Conservation (phyloP, 257 asterid genomes). For the Solanum paucissectum region DNA sequence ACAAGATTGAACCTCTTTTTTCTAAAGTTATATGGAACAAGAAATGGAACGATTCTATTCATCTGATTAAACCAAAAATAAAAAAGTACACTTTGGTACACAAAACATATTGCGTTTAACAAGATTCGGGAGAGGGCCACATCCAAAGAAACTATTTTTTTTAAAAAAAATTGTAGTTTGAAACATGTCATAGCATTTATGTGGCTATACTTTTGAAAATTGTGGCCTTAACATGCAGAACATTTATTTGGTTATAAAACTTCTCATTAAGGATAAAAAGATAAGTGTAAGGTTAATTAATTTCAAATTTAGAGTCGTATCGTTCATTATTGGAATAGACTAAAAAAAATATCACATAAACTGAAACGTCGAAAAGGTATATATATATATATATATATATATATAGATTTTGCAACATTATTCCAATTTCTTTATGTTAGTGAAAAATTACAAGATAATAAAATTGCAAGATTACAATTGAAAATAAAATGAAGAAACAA, state of each 20-base stretch:
- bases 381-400: too few species aligned
- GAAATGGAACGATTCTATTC: background rate
- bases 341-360: background rate
- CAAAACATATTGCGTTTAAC: background rate
- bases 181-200: background rate
- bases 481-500: too few species aligned
- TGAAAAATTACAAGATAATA: too few species aligned
- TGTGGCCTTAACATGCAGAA: background rate
- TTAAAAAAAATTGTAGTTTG: too few species aligned
- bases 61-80: background rate
- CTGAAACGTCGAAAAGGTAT: too few species aligned
- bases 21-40: background rate
- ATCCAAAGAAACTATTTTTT: background rate
- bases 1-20: background rate
- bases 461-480: too few species aligned
- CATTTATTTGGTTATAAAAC: background rate
- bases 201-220: background rate
- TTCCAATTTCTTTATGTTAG: background rate
- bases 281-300: background rate
- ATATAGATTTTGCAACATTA: background rate
- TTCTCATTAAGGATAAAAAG: background rate
- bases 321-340: background rate
- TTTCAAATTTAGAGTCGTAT: background rate
- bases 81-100: background rate
- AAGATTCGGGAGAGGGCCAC: fast-evolving